These are phyloP conservation scores for Hirschioporus abietinus DNA, from an alignment of 768 basidiomycete species.

Conservation along the genomic window DNA sequence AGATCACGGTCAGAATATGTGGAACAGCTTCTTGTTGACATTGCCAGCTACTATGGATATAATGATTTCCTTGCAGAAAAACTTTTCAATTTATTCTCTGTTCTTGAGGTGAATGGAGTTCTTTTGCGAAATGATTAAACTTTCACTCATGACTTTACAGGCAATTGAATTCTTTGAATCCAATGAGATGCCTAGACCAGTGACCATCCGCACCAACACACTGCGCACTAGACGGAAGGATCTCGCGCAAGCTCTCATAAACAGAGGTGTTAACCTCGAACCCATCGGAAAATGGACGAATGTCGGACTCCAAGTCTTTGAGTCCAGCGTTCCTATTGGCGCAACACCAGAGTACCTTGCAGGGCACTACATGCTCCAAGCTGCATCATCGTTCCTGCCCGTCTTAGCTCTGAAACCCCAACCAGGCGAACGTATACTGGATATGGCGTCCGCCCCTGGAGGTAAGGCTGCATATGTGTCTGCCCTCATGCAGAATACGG, in stretches of 20 bases:
- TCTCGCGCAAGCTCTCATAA: conserved; percentile 88
- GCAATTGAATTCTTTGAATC: conserved; percentile 98
- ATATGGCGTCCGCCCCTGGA: conserved; percentile 98
- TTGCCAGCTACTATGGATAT: conserved; percentile 95
- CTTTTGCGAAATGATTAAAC: conserved; percentile 14
- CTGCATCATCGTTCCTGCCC: conserved; percentile 98
- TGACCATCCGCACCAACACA: conserved; percentile 97
- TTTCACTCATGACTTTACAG: conserved; percentile 33
- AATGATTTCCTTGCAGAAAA: conserved; percentile 94
- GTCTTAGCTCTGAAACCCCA: conserved; percentile 94
- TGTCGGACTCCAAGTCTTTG: conserved; percentile 97
- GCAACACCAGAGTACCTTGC: conserved; percentile 99
- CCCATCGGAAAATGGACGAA: conserved; percentile 99
- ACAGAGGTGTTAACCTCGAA: conserved; percentile 94
- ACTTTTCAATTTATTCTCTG: conserved; percentile 88
- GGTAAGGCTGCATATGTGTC: conserved; percentile 98
- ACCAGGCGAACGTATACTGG: conserved; percentile 88
- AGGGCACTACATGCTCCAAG: conserved; percentile 99
- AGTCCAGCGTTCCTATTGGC: conserved; percentile 92
- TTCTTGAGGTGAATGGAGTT: conserved; percentile 62
- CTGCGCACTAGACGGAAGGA: conserved; percentile 90
- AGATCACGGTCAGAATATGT: conserved; percentile 90
- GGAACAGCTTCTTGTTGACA: conserved; percentile 82
- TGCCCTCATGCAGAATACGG: conserved; percentile 94
- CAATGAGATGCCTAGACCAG: conserved; percentile 91